Conservation (phyloP, 768 basidiomycete species). For the Lentinula edodes region DNA sequence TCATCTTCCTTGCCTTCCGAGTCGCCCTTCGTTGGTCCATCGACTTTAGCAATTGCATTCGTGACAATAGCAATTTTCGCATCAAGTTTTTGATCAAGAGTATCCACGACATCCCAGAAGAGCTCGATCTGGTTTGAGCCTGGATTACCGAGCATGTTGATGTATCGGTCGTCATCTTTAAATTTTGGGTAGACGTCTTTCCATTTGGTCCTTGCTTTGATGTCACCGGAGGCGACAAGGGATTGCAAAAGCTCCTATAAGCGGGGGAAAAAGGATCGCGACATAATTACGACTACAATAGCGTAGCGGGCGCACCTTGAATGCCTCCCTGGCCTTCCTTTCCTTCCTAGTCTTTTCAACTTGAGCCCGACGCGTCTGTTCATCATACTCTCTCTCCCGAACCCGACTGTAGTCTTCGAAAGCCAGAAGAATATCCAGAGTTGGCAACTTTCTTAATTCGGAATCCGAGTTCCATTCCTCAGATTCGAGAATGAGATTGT, state of each 20-base stretch:
- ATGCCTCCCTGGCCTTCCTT: slow-evolving; percentile 86
- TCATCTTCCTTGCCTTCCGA: slow-evolving; percentile 16
- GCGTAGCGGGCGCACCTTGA: slow-evolving; percentile 52
- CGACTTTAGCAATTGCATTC: slow-evolving; percentile 49
- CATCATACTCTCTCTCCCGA: slow-evolving; percentile 87
- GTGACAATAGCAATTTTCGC: slow-evolving; percentile 68
- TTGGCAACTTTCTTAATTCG: slow-evolving; percentile 79
- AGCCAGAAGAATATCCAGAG: slow-evolving; percentile 85
- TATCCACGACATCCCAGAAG: slow-evolving; percentile 92
- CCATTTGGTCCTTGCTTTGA: slow-evolving; percentile 88
- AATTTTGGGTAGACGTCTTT: slow-evolving; percentile 80
- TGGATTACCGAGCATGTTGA: slow-evolving; percentile 82
- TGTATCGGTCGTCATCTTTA: slow-evolving; percentile 76
- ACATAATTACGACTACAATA: neutral
- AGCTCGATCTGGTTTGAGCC: slow-evolving; percentile 95
- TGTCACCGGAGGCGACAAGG: slow-evolving; percentile 56
- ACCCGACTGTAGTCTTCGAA: slow-evolving; percentile 94
- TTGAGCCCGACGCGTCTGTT: slow-evolving; percentile 71
- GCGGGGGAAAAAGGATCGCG: neutral
- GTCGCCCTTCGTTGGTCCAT: slow-evolving; percentile 29
- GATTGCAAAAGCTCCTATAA: slow-evolving; percentile 66
- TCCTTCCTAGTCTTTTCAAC: slow-evolving; percentile 83
- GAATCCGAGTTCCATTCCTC: slow-evolving; percentile 73
- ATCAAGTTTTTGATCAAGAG: slow-evolving; percentile 80
- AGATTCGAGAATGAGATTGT: slow-evolving; percentile 68